Base-by-base conservation (phyloP, 2,329 filamentous ascomycete genomes). In the Ambrosiella xylebori region DNA sequence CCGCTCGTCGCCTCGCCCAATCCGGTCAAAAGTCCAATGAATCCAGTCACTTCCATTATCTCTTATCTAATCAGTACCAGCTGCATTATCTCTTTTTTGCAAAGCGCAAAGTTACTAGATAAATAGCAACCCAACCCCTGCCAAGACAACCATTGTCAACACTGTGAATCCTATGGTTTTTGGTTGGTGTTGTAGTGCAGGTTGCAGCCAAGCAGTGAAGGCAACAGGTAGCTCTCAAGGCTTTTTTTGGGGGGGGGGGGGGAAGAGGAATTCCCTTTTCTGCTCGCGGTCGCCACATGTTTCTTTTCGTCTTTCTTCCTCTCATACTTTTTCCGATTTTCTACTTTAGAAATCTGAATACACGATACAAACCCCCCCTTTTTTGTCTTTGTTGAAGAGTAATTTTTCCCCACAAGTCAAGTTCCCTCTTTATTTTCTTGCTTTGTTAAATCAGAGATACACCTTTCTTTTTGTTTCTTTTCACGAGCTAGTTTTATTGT, bases 251-350 rank as follows among this genome's bases (percentile, higher is more conserved):
- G 36, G 35, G 47, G 53, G 39, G 27, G 27, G 27, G 27, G 27
- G 3, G 27, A 27, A 27, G 27, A 3, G 27, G 27, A 27, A 57
- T 54, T 57, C 50, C 58, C 57, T 38, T 60, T 60, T 51, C 52
- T 41, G 51, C 50, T 52, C 56, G 40, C 39, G 17, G 40, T 52
- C 56, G 39, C 36, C 53, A 45, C 27, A 47, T 9, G 51, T 49
- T 35, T 39, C 40, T 59, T 58, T 59, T 45, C 37, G 45, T 37
- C 56, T 58, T 58, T 49, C 52, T 54, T 44, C 39, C 49, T 47
- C 49, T 52, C 13, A 37, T 17, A n/a, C 37, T 9, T 49, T 47
- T 57, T 54, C 50, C 38, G 45, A 40, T 44, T 40, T 41, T 59
- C 27, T 19, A 41, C 19, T 45, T 50, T 50, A 9, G 19, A 13